These are phyloP conservation scores for Persicaria tinctoria DNA, from an alignment of 148 eudicot species.

Conservation along the genomic window DNA sequence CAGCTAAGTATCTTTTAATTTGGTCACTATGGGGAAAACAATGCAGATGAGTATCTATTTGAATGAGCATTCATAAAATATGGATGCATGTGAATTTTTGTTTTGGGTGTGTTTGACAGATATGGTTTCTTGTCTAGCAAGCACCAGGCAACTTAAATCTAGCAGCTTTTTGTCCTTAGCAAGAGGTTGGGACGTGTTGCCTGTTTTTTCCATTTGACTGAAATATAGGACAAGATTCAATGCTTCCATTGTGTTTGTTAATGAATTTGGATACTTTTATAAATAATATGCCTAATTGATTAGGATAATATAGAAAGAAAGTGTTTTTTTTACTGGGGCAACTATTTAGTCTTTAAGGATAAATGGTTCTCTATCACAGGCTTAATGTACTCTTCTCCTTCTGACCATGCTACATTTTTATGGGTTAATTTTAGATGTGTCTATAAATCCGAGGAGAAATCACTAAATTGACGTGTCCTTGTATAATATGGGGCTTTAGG, in stretches of 20 bases:
- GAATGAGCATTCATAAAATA: background rate
- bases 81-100: background rate
- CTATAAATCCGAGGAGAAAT: background rate
- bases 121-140: background rate
- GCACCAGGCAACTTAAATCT: background rate
- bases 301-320: background rate
- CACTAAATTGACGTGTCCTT: background rate
- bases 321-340: background rate
- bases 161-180: background rate
- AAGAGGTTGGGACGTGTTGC: background rate
- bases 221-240: background rate
- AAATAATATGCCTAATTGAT: background rate
- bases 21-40: background rate
- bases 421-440: background rate
- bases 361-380: background rate
- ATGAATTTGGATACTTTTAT: background rate
- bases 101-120: background rate
- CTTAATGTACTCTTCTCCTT: background rate
- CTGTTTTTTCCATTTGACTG: background rate
- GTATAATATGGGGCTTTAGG: background rate
- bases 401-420: background rate
- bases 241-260: background rate
- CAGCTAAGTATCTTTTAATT: background rate
- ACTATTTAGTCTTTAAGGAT: background rate
- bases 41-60: background rate